Evolutionary conservation across 1,284 basidiomycete genomes (phyloP), one percentile per base, ranked within the genome.

Genomic region (Ganoderma leucocontextum): DNA sequence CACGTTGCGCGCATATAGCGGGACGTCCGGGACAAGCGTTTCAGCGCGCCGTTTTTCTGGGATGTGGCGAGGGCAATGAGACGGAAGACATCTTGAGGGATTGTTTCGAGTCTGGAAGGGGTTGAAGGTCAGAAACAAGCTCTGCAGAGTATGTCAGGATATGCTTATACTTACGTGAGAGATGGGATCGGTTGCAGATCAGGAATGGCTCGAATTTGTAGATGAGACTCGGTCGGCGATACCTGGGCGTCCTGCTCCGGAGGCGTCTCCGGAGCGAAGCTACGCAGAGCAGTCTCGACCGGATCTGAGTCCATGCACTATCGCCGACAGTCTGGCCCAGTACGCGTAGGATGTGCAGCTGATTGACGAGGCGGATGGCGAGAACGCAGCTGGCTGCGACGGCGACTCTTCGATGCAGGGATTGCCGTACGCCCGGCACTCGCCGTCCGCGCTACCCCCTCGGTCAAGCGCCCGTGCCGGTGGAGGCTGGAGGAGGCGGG

Each of bases 61-160:
- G 33, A 25, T 12, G 47, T 15, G 17, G 49, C 58, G 17, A 35
- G 38, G 2, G 58, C 64, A n/a, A 65, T 65, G 58, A 65, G 59
- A 29, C 64, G 44, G 44, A 65, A 61, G 22, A 60, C 58, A 55
- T 65, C 64, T 17, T 60, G 25, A 33, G 64, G 64, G 19, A 65
- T 47, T 10, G 33, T 65, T 9, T 65, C 64, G 22, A 65, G 47
- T 6, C 64, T 65, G 25, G 35, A 15, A 57, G 17, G 15, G n/a
- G 29, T 12, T n/a, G n/a, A 33, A n/a, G 12, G 19, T 29, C 8
- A 57, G 57, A n/a, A 38, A 35, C 36, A 55, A 49, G 42, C 15
- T 62, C 60, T 49, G 22, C 22, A n/a, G 25, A 12, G 47, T 49
- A 63, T 33, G 49, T 55, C 25, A 49, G 29, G 53, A 53, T 49